Evolutionary conservation across 1,284 basidiomycete genomes (phyloP).

Genomic region (Puccinia horiana): DNA sequence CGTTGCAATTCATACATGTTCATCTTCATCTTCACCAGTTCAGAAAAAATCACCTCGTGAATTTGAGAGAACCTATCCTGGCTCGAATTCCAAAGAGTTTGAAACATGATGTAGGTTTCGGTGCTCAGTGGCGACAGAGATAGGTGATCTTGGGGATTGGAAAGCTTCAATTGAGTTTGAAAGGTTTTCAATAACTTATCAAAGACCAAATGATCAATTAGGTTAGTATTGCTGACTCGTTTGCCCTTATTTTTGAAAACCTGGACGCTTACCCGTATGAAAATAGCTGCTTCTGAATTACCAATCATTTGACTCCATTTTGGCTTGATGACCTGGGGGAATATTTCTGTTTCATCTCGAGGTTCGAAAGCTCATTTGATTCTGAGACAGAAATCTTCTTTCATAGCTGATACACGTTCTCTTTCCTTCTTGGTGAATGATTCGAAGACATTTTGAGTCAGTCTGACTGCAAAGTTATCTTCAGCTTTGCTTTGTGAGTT

Average conservation of each 20-base stretch:
- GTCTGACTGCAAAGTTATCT: neutral
- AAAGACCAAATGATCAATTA: neutral
- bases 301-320: neutral
- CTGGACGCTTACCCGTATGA: neutral
- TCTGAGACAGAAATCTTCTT: neutral
- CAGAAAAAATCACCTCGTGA: neutral
- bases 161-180: neutral
- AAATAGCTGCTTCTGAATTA: neutral
- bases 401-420: neutral
- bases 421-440: neutral
- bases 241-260: neutral
- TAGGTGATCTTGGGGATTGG: neutral
- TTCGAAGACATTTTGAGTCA: neutral
- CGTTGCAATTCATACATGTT: neutral
- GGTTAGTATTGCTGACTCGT: neutral
- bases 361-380: neutral
- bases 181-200: conserved; percentile 8
- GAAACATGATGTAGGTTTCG: conserved; percentile 1
- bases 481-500: neutral
- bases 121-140: neutral
- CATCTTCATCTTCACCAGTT: neutral
- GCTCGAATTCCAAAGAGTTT: neutral
- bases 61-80: neutral
- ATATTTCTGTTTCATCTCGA: neutral
- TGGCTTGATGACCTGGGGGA: neutral